phyloP scores from a whole-genome alignment of 176 grass and related monocot genomes.

The Tuctoria greenei region DNA sequence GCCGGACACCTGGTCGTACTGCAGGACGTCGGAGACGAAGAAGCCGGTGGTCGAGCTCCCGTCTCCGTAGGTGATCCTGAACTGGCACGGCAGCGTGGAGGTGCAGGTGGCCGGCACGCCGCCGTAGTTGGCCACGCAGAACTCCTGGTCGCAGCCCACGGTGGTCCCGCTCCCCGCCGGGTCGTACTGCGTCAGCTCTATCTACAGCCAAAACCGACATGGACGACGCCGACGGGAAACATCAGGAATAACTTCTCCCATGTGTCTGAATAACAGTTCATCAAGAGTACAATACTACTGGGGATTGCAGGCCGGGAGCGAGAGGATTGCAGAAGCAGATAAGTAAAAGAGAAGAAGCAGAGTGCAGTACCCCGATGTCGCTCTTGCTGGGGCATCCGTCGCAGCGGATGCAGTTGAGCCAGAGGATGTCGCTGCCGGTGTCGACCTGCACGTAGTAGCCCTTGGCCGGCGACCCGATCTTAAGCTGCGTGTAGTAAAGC shows the following conservation, averaged over 20 bases:
- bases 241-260: background rate
- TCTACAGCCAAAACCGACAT: conserved; percentile 37
- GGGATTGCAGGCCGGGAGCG: background rate
- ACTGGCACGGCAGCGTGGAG: conserved; percentile 47
- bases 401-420: conserved; percentile 95
- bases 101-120: conserved; percentile 41
- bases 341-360: background rate
- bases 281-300: too few relatives aligned
- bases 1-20: conserved; percentile 70
- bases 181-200: conserved; percentile 90
- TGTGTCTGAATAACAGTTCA: background rate
- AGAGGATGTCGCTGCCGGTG: conserved; percentile 91
- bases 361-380: conserved; percentile 62
- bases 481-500: conserved; percentile 78
- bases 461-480: conserved; percentile 73
- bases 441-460: conserved; percentile 95
- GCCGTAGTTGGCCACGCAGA: conserved; percentile 46
- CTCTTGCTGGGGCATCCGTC: conserved; percentile 73
- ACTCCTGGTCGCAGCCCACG: conserved; percentile 62
- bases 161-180: conserved; percentile 50
- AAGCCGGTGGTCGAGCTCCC: conserved; percentile 80
- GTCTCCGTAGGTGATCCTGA: conserved; percentile 76
- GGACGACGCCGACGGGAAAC: background rate
- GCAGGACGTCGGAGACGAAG: conserved; percentile 65
- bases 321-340: background rate